Base-by-base conservation (phyloP, 2,329 filamentous ascomycete species). In the Aschersonia sp. region DNA sequence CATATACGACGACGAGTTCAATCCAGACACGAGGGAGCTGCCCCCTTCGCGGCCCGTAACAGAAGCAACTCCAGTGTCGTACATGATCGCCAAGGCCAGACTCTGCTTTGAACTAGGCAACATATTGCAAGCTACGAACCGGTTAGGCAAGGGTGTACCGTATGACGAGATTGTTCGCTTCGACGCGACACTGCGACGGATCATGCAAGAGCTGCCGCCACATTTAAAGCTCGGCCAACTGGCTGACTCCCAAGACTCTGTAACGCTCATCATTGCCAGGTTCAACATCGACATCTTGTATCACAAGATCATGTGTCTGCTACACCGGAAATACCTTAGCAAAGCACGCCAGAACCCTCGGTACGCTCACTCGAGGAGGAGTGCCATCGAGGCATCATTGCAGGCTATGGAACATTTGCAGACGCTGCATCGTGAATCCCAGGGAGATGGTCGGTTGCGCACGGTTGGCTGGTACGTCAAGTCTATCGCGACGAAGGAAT, bases 271-370 rank as follows among this genome's bases (percentile, higher is more conserved):
- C 50, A 84, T 94, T 69, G 84, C 89, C 46, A 81, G 89, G 31
- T 89, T 89, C 60, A 85, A 84, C 49, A 69, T 96, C 32, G 86
- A 92, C 52, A 82, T 92, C 45, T 68, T 96, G 4, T 94, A 89
- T 59, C 81, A 94, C 53, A 95, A 94, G 66, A 85, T 89, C 20
- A 75, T 94, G 56, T 94, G 88, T 57, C 77, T 95, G 29, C 75
- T 98, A 40, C 92, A 98, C 63, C 78, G 89, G 46, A 89, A 89
- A 53, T 96, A 92, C 61, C 75, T 95, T 50, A 72, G 78, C n/a
- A 78, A 82, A 50, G 85, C 89, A 4, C 74, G 85, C 45, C 78
- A 85, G 50, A 92, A 91, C 56, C 72, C 84, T 7, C 77, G 89
- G 6, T 97, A 94, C 58, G 78, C 81, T 6, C 87, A 92, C 59